Conservation (phyloP, 805 yeast genomes). For the Pichia nakasei region DNA sequence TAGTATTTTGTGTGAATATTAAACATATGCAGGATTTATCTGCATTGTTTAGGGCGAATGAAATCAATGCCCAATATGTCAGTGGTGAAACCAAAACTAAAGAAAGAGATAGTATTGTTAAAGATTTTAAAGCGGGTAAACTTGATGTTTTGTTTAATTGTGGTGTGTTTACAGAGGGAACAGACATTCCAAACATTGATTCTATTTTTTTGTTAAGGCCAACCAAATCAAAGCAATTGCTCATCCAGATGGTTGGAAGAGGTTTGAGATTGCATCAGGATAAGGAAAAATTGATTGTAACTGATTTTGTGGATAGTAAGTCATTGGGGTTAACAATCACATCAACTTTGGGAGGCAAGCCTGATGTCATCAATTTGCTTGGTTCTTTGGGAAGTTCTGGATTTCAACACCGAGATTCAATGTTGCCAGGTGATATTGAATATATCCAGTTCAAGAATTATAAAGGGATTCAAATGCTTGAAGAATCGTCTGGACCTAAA, state of each 20-base stretch:
- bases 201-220: conserved; percentile 73
- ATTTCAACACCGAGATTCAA: conserved; percentile 3
- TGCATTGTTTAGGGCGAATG: conserved; percentile 43
- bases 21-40: conserved; percentile 53
- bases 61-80: conserved; percentile 62
- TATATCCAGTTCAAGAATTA: conserved; percentile 23
- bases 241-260: conserved; percentile 86
- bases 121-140: conserved; percentile 51
- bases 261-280: conserved; percentile 61
- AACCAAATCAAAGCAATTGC: conserved; percentile 60
- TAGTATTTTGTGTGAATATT: conserved; percentile 72
- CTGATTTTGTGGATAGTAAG: conserved; percentile 68
- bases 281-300: conserved; percentile 60
- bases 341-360: conserved; percentile 19
- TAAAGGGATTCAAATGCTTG: conserved; percentile 22
- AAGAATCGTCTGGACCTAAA: conserved; percentile 7
- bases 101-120: conserved; percentile 44
- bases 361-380: conserved; percentile 4
- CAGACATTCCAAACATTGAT: conserved; percentile 87
- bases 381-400: conserved; percentile 1
- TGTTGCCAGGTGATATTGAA: conserved; percentile 16
- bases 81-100: conserved; percentile 52
- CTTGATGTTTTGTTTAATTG: conserved; percentile 78
- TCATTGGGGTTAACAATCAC: conserved; percentile 21
- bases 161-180: conserved; percentile 88